phyloP scores from a whole-genome alignment of 768 basidiomycete species.

The Hypholoma fasciculare region DNA sequence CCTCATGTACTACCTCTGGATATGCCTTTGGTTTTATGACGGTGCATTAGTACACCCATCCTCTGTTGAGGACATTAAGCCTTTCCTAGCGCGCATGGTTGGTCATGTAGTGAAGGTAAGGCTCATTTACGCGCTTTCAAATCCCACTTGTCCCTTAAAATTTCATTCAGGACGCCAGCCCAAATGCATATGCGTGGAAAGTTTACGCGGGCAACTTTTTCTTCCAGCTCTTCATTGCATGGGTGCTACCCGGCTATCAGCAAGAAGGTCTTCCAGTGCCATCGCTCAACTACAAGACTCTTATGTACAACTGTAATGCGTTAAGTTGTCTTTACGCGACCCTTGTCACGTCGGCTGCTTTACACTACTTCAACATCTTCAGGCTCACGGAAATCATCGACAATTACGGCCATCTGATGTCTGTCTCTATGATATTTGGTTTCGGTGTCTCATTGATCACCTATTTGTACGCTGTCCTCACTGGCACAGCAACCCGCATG shows the following conservation, averaged over 20 bases:
- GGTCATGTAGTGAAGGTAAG: slow-evolving; percentile 75
- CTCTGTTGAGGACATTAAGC: slow-evolving; percentile 68
- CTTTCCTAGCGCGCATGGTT: slow-evolving; percentile 85
- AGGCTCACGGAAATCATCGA: slow-evolving; percentile 94
- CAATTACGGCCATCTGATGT: slow-evolving; percentile 95
- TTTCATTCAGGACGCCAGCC: slow-evolving; percentile 76
- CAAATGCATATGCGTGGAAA: slow-evolving; percentile 85
- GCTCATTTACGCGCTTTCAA: neutral
- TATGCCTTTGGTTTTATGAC: slow-evolving; percentile 95
- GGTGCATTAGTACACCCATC: slow-evolving; percentile 74
- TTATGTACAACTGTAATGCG: slow-evolving; percentile 98
- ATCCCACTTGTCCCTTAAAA: neutral
- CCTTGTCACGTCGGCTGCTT: slow-evolving; percentile 65
- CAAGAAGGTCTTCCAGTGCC: slow-evolving; percentile 98
- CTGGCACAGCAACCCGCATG: slow-evolving; percentile 86
- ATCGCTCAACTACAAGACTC: slow-evolving; percentile 87
- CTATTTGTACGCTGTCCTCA: slow-evolving; percentile 76
- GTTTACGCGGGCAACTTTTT: slow-evolving; percentile 88
- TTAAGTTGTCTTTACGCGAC: slow-evolving; percentile 83
- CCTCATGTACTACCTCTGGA: slow-evolving; percentile 99
- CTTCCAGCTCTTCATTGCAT: slow-evolving; percentile 89
- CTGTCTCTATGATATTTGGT: slow-evolving; percentile 91
- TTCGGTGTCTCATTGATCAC: slow-evolving; percentile 79
- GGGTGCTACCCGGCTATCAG: slow-evolving; percentile 86
- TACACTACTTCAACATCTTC: slow-evolving; percentile 84